Conservation (phyloP, 2,329 filamentous ascomycete genomes). For the Thelonectria discophora region DNA sequence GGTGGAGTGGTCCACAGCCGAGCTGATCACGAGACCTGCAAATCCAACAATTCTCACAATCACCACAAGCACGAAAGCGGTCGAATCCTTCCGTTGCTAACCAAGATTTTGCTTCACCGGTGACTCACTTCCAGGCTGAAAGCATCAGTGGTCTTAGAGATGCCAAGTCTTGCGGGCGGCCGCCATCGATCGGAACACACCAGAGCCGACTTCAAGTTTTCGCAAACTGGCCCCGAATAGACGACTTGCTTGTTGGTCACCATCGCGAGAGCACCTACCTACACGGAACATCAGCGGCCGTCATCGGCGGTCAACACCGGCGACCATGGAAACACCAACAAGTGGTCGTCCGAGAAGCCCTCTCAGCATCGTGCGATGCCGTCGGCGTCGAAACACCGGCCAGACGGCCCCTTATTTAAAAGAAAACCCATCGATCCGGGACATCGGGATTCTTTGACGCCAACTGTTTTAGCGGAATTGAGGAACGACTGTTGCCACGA, state of each 20-base stretch:
- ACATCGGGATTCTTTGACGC: not conserved
- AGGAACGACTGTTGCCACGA: not conserved
- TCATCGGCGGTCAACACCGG: not conserved
- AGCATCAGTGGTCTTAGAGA: not conserved
- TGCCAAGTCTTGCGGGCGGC: not conserved
- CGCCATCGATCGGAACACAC: not conserved
- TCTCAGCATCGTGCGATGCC: not conserved
- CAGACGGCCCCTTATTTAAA: not conserved
- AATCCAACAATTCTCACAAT: not conserved
- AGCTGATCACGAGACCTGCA: not conserved
- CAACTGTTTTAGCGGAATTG: constrained; percentile 3
- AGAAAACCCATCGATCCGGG: constrained; percentile 4
- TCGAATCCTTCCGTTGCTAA: not conserved
- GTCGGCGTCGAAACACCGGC: not conserved
- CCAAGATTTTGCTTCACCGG: not conserved
- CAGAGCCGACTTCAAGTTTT: not conserved
- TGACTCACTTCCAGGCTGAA: constrained; percentile 1
- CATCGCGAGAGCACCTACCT: not conserved
- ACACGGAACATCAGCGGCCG: too few relatives aligned
- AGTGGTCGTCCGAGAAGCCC: not conserved
- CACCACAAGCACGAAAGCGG: not conserved
- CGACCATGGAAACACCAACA: not conserved
- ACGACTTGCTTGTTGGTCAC: not conserved
- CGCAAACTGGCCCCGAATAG: not conserved
- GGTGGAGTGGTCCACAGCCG: constrained; percentile 1